Base-by-base conservation (phyloP, 805 yeast genomes). In the Hanseniaspora hatyaiensis region DNA sequence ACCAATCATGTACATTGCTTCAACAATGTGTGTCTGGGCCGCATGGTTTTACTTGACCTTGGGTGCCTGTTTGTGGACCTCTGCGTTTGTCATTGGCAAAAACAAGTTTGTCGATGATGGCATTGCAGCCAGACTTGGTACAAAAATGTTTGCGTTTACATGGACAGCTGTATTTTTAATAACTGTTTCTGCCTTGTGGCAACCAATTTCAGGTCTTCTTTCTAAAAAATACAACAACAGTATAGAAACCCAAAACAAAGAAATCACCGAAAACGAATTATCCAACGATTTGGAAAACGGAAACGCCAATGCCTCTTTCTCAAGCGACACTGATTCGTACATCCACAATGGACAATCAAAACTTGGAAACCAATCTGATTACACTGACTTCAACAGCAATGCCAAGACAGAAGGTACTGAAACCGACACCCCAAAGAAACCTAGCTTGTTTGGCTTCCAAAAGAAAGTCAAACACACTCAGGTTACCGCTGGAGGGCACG, bases 71-170 rank as follows among this genome's bases (percentile, higher is more conserved):
- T 57, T 75, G 47, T 61, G 71, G 30, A 78, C 82, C 3, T 75
- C 78, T 20, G 72, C 68, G n/a, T 75, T 69, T 57, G 75, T 69
- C 8, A 70, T 66, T 55, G 82, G 80, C 6, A 69, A 70, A 44
- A 61, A 68, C 32, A 67, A 67, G 2, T 78, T 77, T 61, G 63
- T 61, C 9, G 54, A 65, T 34, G 67, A 61, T 28, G 73, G 74
- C n/a, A 57, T 61, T 16, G 15, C 48, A 15, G 68, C 81, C 1
- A 59, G 54, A 3, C 34, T 78, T 34, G 80, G 80, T 12, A 59
- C 64, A 8, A 69, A 68, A 34, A 65, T 71, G 60, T 68, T 81
- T 59, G 85, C 77, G 12, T 72, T 80, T 51, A 63, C 77, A 31
- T 83, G 94, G 94, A 61, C 78, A 3, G 60, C 73, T 5, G 70